Base-by-base conservation (phyloP, 202 grass and related monocot species). In the Thinopyrum obtusiflorum region DNA sequence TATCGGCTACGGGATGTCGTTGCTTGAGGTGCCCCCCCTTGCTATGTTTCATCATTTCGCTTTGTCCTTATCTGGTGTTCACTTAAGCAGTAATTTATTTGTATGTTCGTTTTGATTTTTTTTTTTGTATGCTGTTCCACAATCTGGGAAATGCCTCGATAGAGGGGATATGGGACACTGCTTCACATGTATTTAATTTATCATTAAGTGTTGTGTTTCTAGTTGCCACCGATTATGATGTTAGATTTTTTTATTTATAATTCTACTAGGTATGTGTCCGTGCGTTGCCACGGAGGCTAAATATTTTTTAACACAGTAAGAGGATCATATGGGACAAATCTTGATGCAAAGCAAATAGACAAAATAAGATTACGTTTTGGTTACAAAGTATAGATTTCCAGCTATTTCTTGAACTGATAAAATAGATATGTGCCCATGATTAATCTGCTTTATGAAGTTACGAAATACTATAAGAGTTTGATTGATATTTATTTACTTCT, bases 1-100 rank as follows among this genome's bases (percentile, higher is more conserved):
- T 65, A 97, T 94, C 55, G 90, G 84, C 79, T 94, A 97, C 59
- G 94, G 92, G 6, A 94, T 90, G 82, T 89, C 88, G 6, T 73
- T 94, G 92, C 92, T 94, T 85, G 90, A 94, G 92, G 94, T 97
- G 72, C 82, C 2, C 6, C 11, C 7, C 9, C 7, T 65, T 59
- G 10, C 14, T 57, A n/a, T 84, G 27, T 1, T 62, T 81, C 20
- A 1, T 11, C 18, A 12, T 65, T 59, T 53, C 15, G 15, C 15
- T 53, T 53, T 53, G 47, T 53, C 47, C 47, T 53, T 53, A 7
- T 53, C 15, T 53, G 20, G 2, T 66, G 64, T 66, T 9, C 36
- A 13, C 0, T 37, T 40, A 27, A 46, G 39, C 40, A 73, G 1
- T 9, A 27, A 26, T 68, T 74, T 0, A 14, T 47, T 44, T 83